phyloP scores from a whole-genome alignment of 1,284 basidiomycete species.

The Tilletia indica region DNA sequence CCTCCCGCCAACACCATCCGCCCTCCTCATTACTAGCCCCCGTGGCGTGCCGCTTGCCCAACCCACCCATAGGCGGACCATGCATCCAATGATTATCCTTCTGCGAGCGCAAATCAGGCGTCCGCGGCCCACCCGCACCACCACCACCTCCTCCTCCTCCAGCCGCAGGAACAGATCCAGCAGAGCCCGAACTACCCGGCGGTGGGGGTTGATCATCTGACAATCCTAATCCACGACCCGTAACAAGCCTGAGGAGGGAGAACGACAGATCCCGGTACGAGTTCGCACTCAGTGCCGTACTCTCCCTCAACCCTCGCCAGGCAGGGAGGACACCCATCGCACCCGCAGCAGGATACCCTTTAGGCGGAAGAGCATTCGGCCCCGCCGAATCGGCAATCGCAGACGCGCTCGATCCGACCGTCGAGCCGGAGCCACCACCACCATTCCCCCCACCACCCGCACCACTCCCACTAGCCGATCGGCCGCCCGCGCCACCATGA shows the following conservation, averaged over 20 bases:
- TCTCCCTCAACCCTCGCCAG: constrained; percentile 28
- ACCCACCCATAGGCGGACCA: constrained; percentile 53
- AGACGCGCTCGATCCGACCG: constrained; percentile 6
- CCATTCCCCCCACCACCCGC: constrained; percentile 1
- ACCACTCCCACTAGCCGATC: neutral
- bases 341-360: constrained; percentile 6
- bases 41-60: constrained; percentile 60
- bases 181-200: neutral
- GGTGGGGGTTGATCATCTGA: constrained; percentile 14
- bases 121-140: too few species aligned
- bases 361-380: neutral
- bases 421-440: neutral
- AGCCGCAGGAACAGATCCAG: neutral
- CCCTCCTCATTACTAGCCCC: constrained; percentile 66
- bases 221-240: constrained; percentile 31
- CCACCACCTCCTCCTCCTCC: too few species aligned
- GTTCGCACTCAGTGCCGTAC: constrained; percentile 24
- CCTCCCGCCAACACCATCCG: constrained; percentile 81
- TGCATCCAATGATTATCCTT: constrained; percentile 50
- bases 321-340: constrained; percentile 32
- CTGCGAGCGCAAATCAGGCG: constrained; percentile 3
- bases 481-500: neutral
- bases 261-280: constrained; percentile 41
- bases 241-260: constrained; percentile 37
- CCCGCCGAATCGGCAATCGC: constrained; percentile 2